These are phyloP conservation scores for Trametes meyenii DNA, from an alignment of 768 basidiomycete genomes.

Conservation along the genomic window DNA sequence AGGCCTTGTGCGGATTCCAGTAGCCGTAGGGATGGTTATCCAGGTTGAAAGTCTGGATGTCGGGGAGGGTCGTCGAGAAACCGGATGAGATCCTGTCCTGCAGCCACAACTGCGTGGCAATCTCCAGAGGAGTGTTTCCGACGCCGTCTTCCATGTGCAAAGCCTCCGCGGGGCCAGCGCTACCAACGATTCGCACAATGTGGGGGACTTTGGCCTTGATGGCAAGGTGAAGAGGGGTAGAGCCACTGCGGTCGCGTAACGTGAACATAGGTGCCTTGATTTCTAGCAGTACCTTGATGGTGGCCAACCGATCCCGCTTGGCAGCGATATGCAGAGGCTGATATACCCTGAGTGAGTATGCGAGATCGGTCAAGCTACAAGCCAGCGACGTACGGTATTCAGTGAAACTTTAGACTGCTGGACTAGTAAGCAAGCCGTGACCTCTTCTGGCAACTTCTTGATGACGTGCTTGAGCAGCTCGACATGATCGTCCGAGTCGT, in stretches of 20 bases:
- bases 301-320: slow-evolving; percentile 34
- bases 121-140: slow-evolving; percentile 36
- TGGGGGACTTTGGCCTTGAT: slow-evolving; percentile 37
- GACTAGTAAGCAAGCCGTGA: slow-evolving; percentile 44
- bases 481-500: slow-evolving; percentile 29
- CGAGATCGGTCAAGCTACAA: not conserved
- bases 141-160: slow-evolving; percentile 51
- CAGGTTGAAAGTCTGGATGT: not conserved
- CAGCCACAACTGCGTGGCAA: slow-evolving; percentile 25
- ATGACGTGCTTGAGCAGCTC: slow-evolving; percentile 45
- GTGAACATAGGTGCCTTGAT: slow-evolving; percentile 38
- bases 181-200: slow-evolving; percentile 44
- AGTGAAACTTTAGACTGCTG: slow-evolving; percentile 48
- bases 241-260: slow-evolving; percentile 49
- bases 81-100: not conserved
- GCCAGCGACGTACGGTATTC: slow-evolving; percentile 47
- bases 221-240: slow-evolving; percentile 55
- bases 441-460: slow-evolving; percentile 53
- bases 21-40: not conserved
- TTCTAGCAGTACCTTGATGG: slow-evolving; percentile 39
- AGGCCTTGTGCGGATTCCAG: not conserved
- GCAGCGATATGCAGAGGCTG: slow-evolving; percentile 62
- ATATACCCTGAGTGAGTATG: not conserved
- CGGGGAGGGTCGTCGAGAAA: not conserved
- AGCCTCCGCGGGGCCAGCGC: slow-evolving; percentile 40